Percentiles rank a stretch among this genome's conserved stretches.
phyloP scores from a whole-genome alignment of 495 filamentous ascomycete genomes.

The Neurospora sp. region DNA sequence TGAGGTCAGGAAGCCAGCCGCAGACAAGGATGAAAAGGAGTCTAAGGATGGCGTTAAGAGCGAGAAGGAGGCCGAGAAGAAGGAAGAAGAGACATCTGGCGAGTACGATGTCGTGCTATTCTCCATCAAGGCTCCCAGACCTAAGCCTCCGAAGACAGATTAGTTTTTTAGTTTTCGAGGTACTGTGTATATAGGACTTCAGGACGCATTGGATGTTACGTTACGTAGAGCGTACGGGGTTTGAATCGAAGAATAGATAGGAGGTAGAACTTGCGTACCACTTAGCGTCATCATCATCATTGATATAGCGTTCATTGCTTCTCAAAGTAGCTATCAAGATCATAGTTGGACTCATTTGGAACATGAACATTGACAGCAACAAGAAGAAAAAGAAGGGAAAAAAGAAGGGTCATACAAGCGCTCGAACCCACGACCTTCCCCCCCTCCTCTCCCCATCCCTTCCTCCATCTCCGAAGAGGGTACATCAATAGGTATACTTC shows the following conservation, averaged over 20 bases:
- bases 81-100: neutral
- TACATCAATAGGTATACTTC: neutral
- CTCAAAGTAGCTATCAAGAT: neutral
- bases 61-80: neutral
- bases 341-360: neutral
- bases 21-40: neutral
- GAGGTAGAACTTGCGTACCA: neutral
- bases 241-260: neutral
- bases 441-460: too few species aligned
- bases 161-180: neutral
- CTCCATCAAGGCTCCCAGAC: conserved; percentile 14
- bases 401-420: neutral
- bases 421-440: neutral
- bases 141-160: neutral
- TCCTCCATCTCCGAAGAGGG: neutral
- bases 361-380: neutral
- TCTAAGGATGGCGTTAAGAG: neutral
- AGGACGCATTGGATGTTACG: too few species aligned
- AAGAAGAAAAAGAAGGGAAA: neutral
- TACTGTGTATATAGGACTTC: neutral
- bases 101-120: conserved; percentile 20
- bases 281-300: neutral
- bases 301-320: neutral
- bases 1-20: conserved; percentile 8
- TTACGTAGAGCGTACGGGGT: neutral